These are phyloP conservation scores for Fraxinus americana DNA, from an alignment of 257 asterid species.

Conservation along the genomic window DNA sequence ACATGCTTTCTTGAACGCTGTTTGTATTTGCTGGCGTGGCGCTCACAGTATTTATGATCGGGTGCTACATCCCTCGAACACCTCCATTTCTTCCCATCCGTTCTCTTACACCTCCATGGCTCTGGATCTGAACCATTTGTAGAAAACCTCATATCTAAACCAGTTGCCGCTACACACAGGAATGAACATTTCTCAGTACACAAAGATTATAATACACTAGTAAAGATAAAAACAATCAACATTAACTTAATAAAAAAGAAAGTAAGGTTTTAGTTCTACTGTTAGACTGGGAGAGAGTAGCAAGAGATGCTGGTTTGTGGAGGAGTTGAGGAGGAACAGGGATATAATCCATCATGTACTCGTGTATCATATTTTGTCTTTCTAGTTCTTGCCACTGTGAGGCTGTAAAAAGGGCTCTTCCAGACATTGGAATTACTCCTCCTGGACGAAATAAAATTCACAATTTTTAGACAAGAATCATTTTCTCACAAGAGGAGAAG, in stretches of 20 bases:
- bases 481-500: not conserved
- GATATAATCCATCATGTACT: constrained; percentile 51
- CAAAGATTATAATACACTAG: not conserved
- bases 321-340: constrained; percentile 70
- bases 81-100: constrained; percentile 13
- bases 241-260: not conserved
- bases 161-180: constrained; percentile 22
- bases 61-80: constrained; percentile 46
- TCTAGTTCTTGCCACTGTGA: constrained; percentile 67
- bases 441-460: constrained; percentile 18
- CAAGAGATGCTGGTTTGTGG: constrained; percentile 20
- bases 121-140: constrained; percentile 57
- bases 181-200: not conserved
- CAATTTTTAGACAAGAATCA: not conserved
- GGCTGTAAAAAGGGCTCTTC: constrained; percentile 51
- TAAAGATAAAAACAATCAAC: not conserved
- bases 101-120: constrained; percentile 10
- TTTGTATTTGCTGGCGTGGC: constrained; percentile 47
- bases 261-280: constrained; percentile 26
- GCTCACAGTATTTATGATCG: constrained; percentile 52
- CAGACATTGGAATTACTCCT: constrained; percentile 27
- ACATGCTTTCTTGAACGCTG: constrained; percentile 68
- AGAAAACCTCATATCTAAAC: constrained; percentile 44
- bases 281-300: constrained; percentile 44
- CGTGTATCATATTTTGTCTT: constrained; percentile 60